Conservation (phyloP, 139 green algal genomes). For the Chlorella sp. region DNA sequence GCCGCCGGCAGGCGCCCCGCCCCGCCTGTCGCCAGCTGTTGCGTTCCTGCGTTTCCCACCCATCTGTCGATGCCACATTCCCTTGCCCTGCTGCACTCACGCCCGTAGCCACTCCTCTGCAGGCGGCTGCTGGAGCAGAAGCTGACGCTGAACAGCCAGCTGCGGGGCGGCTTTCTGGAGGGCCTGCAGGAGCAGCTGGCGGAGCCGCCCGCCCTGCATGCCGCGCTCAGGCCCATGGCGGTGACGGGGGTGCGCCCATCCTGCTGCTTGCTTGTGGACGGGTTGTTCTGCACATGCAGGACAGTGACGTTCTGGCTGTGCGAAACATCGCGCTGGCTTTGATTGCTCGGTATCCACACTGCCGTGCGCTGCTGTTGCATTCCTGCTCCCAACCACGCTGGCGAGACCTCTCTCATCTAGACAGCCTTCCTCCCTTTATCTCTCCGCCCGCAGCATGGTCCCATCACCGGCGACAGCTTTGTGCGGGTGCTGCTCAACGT, state of each 20-base stretch:
- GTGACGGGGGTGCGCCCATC: slow-evolving; percentile 18
- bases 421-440: slow-evolving; percentile 10
- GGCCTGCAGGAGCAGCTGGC: slow-evolving; percentile 28
- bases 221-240: slow-evolving; percentile 39
- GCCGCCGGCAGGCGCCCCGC: too few relatives aligned
- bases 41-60: too few relatives aligned
- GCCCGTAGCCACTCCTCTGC: too few relatives aligned
- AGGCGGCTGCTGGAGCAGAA: slow-evolving; percentile 39
- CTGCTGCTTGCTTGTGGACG: not conserved
- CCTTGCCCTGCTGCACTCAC: too few relatives aligned
- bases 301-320: too few relatives aligned
- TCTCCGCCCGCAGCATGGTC: slow-evolving; percentile 15
- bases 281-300: not conserved
- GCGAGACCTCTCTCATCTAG: too few relatives aligned
- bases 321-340: too few relatives aligned
- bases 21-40: not conserved
- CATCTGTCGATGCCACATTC: not conserved
- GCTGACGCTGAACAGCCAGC: slow-evolving; percentile 42
- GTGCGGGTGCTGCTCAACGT: slow-evolving; percentile 50
- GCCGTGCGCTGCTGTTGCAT: too few relatives aligned
- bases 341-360: too few relatives aligned
- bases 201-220: slow-evolving; percentile 17
- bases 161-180: slow-evolving; percentile 27
- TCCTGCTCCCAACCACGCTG: too few relatives aligned
- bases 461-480: slow-evolving; percentile 49